These are phyloP conservation scores for Salix udensis DNA, from an alignment of 345 rosid species.

Conservation along the genomic window DNA sequence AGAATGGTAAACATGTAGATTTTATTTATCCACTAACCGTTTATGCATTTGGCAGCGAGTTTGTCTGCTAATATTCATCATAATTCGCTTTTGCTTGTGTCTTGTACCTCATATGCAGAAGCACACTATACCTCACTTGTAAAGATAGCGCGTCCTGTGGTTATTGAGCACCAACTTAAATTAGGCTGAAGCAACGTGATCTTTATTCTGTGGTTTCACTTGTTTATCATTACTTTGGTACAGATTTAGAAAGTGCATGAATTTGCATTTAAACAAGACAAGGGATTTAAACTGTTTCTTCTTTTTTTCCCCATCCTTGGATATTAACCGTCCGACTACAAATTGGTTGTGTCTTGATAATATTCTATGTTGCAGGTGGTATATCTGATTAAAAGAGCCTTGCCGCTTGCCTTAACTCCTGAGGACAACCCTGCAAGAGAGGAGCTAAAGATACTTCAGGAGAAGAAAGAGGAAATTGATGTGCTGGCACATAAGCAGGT, in stretches of 20 bases:
- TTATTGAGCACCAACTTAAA: conserved; percentile 1
- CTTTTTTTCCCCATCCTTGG: neutral
- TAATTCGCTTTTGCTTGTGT: neutral
- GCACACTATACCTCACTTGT: neutral
- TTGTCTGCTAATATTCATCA: neutral
- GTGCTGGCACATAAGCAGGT: conserved; percentile 86
- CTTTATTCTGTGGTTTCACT: conserved; percentile 2
- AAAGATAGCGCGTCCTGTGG: neutral
- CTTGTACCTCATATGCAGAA: neutral
- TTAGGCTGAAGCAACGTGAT: neutral
- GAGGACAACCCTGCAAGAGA: conserved; percentile 62
- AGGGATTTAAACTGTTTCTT: neutral
- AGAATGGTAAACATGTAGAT: neutral
- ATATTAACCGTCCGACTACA: neutral
- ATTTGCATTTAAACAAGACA: neutral
- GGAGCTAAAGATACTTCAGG: conserved; percentile 64
- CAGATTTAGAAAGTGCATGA: neutral
- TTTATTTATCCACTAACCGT: neutral
- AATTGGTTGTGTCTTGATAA: neutral
- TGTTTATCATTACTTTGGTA: neutral
- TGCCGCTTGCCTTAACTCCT: conserved; percentile 63
- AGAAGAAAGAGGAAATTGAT: conserved; percentile 80
- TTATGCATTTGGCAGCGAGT: neutral
- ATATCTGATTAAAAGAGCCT: conserved; percentile 72
- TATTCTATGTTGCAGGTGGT: conserved; percentile 54